Percentiles rank a stretch among this genome's conserved stretches.
Evolutionary conservation across 352 stramenopile species (phyloP).

Genomic region (Phytophthora brassicae): DNA sequence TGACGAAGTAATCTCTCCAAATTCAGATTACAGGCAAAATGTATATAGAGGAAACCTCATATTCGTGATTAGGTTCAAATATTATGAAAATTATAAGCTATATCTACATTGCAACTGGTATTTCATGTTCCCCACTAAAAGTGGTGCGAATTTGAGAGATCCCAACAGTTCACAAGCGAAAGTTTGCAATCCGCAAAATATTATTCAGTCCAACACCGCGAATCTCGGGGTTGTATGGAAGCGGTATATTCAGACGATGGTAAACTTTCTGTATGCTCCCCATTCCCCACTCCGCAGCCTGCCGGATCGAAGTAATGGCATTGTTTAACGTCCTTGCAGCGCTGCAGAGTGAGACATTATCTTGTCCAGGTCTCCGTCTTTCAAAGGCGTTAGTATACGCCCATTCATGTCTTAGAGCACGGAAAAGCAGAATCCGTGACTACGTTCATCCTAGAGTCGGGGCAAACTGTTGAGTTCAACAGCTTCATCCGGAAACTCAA

Average conservation of each 20-base stretch:
- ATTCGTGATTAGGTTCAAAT: too few relatives aligned
- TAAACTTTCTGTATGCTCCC: too few relatives aligned
- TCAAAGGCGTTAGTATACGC: background rate
- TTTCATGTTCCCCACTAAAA: too few relatives aligned
- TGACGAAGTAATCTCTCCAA: too few relatives aligned
- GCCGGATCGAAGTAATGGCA: background rate
- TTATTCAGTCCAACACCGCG: too few relatives aligned
- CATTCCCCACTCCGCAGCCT: background rate
- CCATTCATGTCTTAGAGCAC: background rate
- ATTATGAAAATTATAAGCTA: too few relatives aligned
- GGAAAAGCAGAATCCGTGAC: background rate
- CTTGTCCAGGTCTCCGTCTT: background rate
- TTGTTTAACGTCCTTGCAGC: background rate
- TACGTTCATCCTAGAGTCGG: background rate
- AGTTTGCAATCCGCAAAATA: too few relatives aligned
- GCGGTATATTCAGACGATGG: background rate
- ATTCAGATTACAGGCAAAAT: too few relatives aligned
- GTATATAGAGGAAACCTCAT: too few relatives aligned
- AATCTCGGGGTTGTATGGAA: background rate
- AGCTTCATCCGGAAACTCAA: background rate
- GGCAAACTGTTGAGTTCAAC: background rate
- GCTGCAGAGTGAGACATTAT: background rate
- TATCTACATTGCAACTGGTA: too few relatives aligned
- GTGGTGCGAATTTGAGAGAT: too few relatives aligned
- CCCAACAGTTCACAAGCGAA: too few relatives aligned